phyloP scores from a whole-genome alignment of 441 rosid genomes.

The Croton laevigatus region DNA sequence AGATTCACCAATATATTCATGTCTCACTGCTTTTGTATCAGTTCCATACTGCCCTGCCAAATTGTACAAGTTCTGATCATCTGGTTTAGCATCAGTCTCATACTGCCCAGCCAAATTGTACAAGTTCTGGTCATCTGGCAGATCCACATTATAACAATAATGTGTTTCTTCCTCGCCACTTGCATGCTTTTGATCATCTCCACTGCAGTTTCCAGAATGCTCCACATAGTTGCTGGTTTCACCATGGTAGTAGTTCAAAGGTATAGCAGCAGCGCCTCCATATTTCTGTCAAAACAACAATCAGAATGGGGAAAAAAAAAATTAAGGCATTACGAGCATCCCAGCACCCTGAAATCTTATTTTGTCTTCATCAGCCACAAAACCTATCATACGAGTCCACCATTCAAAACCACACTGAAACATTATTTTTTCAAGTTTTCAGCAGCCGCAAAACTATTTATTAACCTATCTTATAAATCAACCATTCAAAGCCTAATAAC shows the following conservation, averaged over 20 bases:
- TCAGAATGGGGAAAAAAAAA: background rate
- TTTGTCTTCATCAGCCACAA: background rate
- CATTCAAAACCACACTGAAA: background rate
- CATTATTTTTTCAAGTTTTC: background rate
- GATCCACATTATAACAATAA: no score
- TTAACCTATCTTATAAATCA: background rate
- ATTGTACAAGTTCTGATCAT: slow-evolving; percentile 38
- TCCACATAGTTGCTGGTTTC: slow-evolving; percentile 60
- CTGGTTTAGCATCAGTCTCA: slow-evolving; percentile 26
- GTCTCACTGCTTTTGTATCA: slow-evolving; percentile 37
- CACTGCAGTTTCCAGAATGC: slow-evolving; percentile 35
- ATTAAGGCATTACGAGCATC: background rate
- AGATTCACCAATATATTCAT: slow-evolving; percentile 41
- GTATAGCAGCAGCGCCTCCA: slow-evolving; percentile 31
- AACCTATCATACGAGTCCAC: background rate
- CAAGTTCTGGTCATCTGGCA: background rate
- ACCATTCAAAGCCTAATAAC: background rate
- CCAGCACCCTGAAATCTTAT: background rate
- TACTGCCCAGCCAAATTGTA: no score
- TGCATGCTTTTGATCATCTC: slow-evolving; percentile 45
- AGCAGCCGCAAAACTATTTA: background rate
- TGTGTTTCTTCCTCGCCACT: slow-evolving; percentile 33
- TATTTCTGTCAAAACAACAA: slow-evolving; percentile 40
- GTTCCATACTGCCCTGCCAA: slow-evolving; percentile 38
- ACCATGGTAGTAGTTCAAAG: slow-evolving; percentile 43